Evolutionary conservation across 176 grass and related monocot species (phyloP), one percentile per base, ranked within the genome.

Genomic region (Carex pumila): DNA sequence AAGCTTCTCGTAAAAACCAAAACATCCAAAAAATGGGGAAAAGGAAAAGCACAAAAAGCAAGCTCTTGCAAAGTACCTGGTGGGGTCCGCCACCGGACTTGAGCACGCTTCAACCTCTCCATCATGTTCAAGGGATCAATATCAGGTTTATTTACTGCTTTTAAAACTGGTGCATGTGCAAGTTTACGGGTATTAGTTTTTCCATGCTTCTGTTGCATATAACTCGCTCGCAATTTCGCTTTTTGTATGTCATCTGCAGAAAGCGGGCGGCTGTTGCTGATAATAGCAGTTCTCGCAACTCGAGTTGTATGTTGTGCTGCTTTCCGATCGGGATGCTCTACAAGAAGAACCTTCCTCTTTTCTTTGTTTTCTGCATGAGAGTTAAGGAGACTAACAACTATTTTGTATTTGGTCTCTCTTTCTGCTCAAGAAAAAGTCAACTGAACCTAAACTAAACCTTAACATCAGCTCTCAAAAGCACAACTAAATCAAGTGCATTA

Each of bases 221-320:
- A 99, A 85, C 94, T 94, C n/a, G 96, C 96, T 61, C 96, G 93
- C 89, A 92, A 87, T 85, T 99, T 99, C 84, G 96, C 96, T 55
- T 99, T 99, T 66, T 99, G 96, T 60, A 99, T 99, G 88, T 99
- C 96, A 88, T 99, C 96, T 62, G 96, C 91, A 86, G 93, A 99
- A 65, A 99, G 84, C 3, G 96, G 96, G 49, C 93, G 89, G 61
- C 91, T 92, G 81, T 88, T 93, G 82, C 89, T 95, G 73, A 83
- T 77, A 45, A 84, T 73, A 70, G 32, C 76, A 54, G 81, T 86
- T 86, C 89, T 88, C n/a, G 86, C 85, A 87, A 87, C 82, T 58
- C 90, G 88, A 80, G 18, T 79, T 85, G 80, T 93, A 90, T 89
- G 91, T 43, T 79, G 86, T 2, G 80, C n/a, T 56, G 83, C 66